phyloP scores from a whole-genome alignment of 192 early-diverging fungal species.

The Coemansia sp. region DNA sequence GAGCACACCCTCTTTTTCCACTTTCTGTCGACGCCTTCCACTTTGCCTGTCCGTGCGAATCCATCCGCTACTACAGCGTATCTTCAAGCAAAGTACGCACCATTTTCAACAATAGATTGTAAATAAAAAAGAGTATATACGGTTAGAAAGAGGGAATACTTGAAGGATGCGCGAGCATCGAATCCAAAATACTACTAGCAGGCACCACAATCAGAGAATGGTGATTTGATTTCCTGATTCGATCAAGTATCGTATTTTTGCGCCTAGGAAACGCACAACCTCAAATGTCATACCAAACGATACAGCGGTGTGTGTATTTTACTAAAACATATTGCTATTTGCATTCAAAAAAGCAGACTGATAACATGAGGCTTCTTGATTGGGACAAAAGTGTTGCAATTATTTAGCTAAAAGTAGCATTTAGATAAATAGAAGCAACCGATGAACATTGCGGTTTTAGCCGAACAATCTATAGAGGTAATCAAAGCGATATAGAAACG shows the following conservation, averaged over 20 bases:
- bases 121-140: background rate
- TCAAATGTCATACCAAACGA: too few species aligned
- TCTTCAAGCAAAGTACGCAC: background rate
- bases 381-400: too few species aligned
- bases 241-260: too few species aligned
- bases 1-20: background rate
- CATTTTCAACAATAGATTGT: conserved; percentile 6
- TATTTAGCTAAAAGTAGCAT: background rate
- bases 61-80: background rate
- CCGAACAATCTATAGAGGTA: background rate
- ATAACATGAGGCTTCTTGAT: too few species aligned
- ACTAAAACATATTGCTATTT: too few species aligned
- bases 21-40: background rate
- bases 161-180: background rate
- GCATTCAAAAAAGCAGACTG: too few species aligned
- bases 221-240: background rate
- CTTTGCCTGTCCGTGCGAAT: background rate
- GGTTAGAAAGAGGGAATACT: background rate
- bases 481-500: background rate
- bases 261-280: too few species aligned
- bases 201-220: too few species aligned
- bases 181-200: too few species aligned
- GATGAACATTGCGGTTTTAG: background rate
- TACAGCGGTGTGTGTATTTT: too few species aligned
- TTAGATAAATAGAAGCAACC: background rate